These are phyloP conservation scores for Diaporthe sp. DNA, from an alignment of 2,329 filamentous ascomycete species.

Conservation along the genomic window DNA sequence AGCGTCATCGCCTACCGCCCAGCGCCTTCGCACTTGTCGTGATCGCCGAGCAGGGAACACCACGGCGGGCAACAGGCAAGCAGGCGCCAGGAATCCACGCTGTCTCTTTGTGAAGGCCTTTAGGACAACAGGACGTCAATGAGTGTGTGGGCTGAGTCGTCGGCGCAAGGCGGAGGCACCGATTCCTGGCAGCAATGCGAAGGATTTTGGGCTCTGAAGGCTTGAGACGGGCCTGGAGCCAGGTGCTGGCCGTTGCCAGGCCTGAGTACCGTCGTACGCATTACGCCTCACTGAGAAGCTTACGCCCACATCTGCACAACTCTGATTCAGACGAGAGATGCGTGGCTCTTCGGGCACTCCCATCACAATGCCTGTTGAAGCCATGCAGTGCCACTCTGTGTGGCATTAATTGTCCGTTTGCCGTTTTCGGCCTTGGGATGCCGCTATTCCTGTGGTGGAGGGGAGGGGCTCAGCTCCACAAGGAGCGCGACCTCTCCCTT, in stretches of 20 bases:
- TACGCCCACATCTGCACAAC: constrained; percentile 1
- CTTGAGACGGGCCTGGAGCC: constrained; percentile 30
- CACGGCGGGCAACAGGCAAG: neutral
- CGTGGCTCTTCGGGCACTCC: constrained; percentile 14
- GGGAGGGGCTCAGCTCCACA: constrained; percentile 25
- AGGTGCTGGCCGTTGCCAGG: neutral
- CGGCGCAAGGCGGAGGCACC: neutral
- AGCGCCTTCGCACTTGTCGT: neutral
- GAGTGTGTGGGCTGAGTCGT: neutral
- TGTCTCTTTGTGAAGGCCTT: neutral
- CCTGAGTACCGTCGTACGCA: constrained; percentile 21
- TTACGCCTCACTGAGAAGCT: constrained; percentile 1
- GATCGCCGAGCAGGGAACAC: constrained; percentile 8
- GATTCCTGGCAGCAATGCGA: constrained; percentile 3
- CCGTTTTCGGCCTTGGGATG: constrained; percentile 29
- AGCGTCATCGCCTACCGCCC: constrained; percentile 13
- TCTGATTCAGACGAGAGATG: constrained; percentile 24
- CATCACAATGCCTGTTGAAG: neutral
- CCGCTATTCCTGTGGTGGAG: constrained; percentile 25
- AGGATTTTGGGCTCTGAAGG: constrained; percentile 23
- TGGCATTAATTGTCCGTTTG: constrained; percentile 13
- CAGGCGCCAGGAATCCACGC: neutral
- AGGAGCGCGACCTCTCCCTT: neutral
- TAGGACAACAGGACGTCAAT: neutral
- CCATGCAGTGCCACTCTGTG: constrained; percentile 2